phyloP scores from a whole-genome alignment of 2,329 filamentous ascomycete genomes.

The Exserohilum rostratum region DNA sequence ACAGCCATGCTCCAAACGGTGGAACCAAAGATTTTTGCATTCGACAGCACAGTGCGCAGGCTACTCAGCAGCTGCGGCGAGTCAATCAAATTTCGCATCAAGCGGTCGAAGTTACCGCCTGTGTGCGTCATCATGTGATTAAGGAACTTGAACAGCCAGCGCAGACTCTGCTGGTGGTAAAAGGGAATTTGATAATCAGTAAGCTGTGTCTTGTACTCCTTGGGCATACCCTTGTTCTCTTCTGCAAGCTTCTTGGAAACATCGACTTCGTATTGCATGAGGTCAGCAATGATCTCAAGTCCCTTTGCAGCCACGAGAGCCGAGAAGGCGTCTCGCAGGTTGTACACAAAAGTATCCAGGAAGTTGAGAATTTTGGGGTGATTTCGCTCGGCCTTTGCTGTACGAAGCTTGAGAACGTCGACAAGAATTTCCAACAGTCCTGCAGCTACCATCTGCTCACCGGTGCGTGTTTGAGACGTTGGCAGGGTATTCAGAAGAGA shows the following conservation, averaged over 20 bases:
- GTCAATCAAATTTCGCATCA: slow-evolving; percentile 92
- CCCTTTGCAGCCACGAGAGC: slow-evolving; percentile 82
- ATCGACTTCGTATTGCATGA: slow-evolving; percentile 80
- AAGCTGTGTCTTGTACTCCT: slow-evolving; percentile 74
- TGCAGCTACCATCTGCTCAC: slow-evolving; percentile 83
- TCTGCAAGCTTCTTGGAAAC: slow-evolving; percentile 70
- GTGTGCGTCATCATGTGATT: slow-evolving; percentile 91
- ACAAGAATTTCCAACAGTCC: slow-evolving; percentile 89
- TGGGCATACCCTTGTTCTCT: slow-evolving; percentile 72
- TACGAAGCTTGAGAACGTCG: slow-evolving; percentile 84
- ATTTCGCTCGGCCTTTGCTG: slow-evolving; percentile 78
- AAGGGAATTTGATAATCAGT: slow-evolving; percentile 95
- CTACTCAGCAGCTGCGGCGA: slow-evolving; percentile 82
- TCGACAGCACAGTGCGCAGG: slow-evolving; percentile 79
- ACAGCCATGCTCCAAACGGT: slow-evolving; percentile 96
- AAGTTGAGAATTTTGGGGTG: slow-evolving; percentile 86
- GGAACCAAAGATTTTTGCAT: slow-evolving; percentile 81
- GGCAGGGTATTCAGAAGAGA: slow-evolving; percentile 84
- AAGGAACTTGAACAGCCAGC: slow-evolving; percentile 93
- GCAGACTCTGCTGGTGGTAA: slow-evolving; percentile 89
- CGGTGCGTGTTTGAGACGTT: slow-evolving; percentile 71
- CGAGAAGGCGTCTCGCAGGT: slow-evolving; percentile 81
- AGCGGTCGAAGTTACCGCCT: slow-evolving; percentile 82
- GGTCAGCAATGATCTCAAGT: slow-evolving; percentile 85
- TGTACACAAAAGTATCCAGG: slow-evolving; percentile 85